These are phyloP conservation scores for Suhomyces chickasaworum DNA, from an alignment of 1,139 yeast genomes.

Conservation along the genomic window DNA sequence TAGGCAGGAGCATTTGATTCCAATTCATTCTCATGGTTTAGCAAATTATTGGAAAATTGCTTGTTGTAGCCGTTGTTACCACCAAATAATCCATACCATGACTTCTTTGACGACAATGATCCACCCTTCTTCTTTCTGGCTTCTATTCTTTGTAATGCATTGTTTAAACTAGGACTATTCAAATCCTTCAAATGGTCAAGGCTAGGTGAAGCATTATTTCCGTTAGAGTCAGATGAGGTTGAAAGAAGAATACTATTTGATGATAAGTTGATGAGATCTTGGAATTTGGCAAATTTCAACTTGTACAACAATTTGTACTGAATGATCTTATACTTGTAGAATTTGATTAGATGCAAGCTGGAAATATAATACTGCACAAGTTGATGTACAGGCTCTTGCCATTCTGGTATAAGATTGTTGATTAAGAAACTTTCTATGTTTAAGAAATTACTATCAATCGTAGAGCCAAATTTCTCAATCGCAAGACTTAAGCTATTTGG, in stretches of 20 bases:
- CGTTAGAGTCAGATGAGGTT: constrained; percentile 5
- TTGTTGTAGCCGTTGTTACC: constrained; percentile 31
- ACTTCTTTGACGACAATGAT: constrained; percentile 28
- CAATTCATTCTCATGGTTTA: constrained; percentile 9
- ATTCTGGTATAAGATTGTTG: constrained; percentile 40
- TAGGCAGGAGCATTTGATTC: not conserved
- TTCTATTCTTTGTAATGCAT: constrained; percentile 38
- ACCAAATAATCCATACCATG: constrained; percentile 53
- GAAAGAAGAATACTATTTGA: constrained; percentile 7
- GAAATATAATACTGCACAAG: constrained; percentile 42
- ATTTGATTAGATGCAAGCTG: constrained; percentile 42
- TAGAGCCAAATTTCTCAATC: constrained; percentile 50
- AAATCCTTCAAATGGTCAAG: constrained; percentile 34
- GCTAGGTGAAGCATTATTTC: constrained; percentile 16
- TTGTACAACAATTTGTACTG: constrained; percentile 47
- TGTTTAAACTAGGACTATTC: constrained; percentile 45
- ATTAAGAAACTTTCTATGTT: constrained; percentile 43
- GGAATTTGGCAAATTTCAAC: constrained; percentile 43
- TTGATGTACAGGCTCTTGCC: constrained; percentile 52
- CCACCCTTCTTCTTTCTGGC: constrained; percentile 26
- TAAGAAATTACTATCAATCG: constrained; percentile 45
- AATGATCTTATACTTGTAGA: constrained; percentile 48
- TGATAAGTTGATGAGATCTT: constrained; percentile 37
- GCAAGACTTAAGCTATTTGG: constrained; percentile 34
- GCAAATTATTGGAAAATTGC: constrained; percentile 13